These are phyloP conservation scores for Chrysochromulina parva DNA, from an alignment of 78 protist species.

Conservation along the genomic window DNA sequence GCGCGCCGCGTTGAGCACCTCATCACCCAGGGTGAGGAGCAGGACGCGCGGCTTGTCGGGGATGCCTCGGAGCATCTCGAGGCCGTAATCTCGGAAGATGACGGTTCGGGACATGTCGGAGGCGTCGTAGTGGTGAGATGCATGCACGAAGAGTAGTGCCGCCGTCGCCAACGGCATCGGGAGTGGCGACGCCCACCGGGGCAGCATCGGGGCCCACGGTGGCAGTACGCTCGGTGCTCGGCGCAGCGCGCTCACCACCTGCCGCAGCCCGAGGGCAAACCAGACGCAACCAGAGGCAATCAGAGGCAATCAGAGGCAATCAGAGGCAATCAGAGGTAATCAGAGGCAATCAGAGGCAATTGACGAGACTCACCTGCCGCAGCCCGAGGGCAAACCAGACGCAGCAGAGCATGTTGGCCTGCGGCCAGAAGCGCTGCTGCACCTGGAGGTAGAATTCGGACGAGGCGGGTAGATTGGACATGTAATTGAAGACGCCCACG, in stretches of 20 bases:
- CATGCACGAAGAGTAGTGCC: too few relatives aligned
- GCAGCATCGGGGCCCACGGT: too few relatives aligned
- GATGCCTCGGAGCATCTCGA: neutral
- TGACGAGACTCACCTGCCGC: neutral
- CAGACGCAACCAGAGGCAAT: too few relatives aligned
- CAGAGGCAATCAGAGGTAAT: too few relatives aligned
- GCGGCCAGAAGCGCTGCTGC: constrained; percentile 26
- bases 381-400: neutral
- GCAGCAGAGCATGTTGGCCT: neutral
- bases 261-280: too few relatives aligned
- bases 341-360: too few relatives aligned
- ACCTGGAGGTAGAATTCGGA: neutral
- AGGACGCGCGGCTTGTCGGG: neutral
- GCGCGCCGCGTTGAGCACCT: neutral
- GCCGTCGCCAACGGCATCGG: neutral
- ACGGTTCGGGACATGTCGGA: neutral
- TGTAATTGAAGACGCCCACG: neutral
- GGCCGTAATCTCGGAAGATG: neutral
- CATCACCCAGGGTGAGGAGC: neutral
- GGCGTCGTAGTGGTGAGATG: neutral
- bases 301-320: too few relatives aligned
- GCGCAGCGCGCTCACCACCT: too few relatives aligned
- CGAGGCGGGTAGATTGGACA: neutral
- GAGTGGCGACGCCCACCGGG: too few relatives aligned
- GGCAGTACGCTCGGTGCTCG: too few relatives aligned